phyloP scores from a whole-genome alignment of 768 basidiomycete species.

The Leccinum ochraceum region DNA sequence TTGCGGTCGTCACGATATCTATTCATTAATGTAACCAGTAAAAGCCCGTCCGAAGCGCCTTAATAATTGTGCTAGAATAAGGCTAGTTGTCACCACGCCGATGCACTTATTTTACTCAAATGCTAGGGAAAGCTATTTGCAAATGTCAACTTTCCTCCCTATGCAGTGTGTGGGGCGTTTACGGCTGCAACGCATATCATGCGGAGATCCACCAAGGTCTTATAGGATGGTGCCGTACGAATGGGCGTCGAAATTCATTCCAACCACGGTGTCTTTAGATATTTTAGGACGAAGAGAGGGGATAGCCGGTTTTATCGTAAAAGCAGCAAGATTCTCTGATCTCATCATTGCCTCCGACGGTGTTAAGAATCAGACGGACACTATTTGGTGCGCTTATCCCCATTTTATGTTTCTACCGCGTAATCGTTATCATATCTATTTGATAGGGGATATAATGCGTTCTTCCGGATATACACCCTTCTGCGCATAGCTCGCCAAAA shows the following conservation, averaged over 20 bases:
- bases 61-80: constrained; percentile 25
- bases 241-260: constrained; percentile 23
- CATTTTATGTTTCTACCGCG: neutral
- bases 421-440: neutral
- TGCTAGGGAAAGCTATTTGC: constrained; percentile 20
- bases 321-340: constrained; percentile 17
- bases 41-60: constrained; percentile 11
- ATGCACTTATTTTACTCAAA: constrained; percentile 19
- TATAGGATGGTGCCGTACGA: constrained; percentile 22
- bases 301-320: constrained; percentile 16
- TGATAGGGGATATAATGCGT: constrained; percentile 20
- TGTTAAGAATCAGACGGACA: constrained; percentile 19
- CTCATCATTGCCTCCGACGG: constrained; percentile 30
- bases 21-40: constrained; percentile 16
- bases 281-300: constrained; percentile 16
- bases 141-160: constrained; percentile 18
- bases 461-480: constrained; percentile 26
- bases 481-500: constrained; percentile 25
- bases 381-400: constrained; percentile 19
- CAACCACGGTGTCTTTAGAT: constrained; percentile 18
- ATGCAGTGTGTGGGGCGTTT: constrained; percentile 13
- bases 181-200: constrained; percentile 31
- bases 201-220: constrained; percentile 24
- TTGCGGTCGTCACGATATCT: constrained; percentile 22
- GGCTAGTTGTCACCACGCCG: constrained; percentile 20